These are phyloP conservation scores for Rhodotorula sp. DNA, from an alignment of 1,284 basidiomycete genomes.

Conservation along the genomic window DNA sequence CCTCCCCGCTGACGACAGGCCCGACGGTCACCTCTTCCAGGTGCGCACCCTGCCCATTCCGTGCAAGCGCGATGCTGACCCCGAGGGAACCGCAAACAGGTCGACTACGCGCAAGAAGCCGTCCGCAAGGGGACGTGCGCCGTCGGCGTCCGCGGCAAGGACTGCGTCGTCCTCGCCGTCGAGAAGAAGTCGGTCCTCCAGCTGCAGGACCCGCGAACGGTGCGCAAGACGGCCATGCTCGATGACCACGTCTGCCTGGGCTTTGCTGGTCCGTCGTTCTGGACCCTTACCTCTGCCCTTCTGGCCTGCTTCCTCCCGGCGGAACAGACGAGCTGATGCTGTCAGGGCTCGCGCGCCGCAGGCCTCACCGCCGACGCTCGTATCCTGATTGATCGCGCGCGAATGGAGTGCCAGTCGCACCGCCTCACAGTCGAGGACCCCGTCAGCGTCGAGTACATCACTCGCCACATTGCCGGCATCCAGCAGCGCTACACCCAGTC, in stretches of 20 bases:
- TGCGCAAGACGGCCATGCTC: constrained; percentile 96
- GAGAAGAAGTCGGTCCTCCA: constrained; percentile 96
- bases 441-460: constrained; percentile 97
- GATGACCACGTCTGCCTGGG: constrained; percentile 98
- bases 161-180: constrained; percentile 94
- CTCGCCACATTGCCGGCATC: constrained; percentile 93
- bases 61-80: no score
- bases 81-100: constrained; percentile 56
- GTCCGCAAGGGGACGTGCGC: constrained; percentile 97
- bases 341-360: constrained; percentile 49
- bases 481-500: constrained; percentile 95
- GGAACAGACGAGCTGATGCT: background rate
- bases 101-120: constrained; percentile 97
- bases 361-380: constrained; percentile 97
- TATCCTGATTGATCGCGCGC: constrained; percentile 95
- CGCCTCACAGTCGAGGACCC: constrained; percentile 97
- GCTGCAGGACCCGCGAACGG: constrained; percentile 95
- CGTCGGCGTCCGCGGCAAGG: constrained; percentile 91
- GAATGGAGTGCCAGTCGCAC: constrained; percentile 97
- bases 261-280: constrained; percentile 75
- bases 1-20: constrained; percentile 58
- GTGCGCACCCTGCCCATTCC: constrained; percentile 50
- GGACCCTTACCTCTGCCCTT: background rate
- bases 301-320: background rate
- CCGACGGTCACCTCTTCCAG: constrained; percentile 91